Evolutionary conservation across 2,329 filamentous ascomycete species (phyloP), one percentile per base, ranked within the genome.

Genomic region (Scorias spongiosa): DNA sequence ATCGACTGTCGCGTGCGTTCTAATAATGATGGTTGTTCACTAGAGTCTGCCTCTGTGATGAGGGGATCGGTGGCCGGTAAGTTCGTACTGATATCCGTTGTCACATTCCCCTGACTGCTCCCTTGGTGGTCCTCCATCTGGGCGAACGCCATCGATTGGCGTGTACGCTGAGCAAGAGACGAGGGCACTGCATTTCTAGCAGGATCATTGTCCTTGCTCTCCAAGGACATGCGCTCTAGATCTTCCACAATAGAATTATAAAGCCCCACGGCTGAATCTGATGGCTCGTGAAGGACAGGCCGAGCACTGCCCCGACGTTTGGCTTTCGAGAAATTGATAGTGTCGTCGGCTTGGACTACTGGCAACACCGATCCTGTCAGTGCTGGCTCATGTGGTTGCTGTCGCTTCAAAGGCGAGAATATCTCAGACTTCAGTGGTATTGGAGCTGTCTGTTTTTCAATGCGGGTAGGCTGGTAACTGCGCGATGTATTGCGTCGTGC

Each of bases 1-100:
- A 94, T 89, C 14, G 84, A 87, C 43, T 86, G 71, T 14, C 83
- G 77, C 0, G 88, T 93, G 40, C 87, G 80, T 56, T 93, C 86
- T 3, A 81, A 74, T 0, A 91, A 54, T 45, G 29, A 36, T 11
- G 20, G 20, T 7, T 26, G 20, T 26, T 26, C 20, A 26, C 20
- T 7, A 26, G 20, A 26, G 20, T 26, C 20, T 26, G 20, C 3
- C 20, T 26, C 20, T 26, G 20, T 7, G 20, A 26, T 26, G 20
- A 3, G 20, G 4, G 20, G 20, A 7, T 26, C 20, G 7, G 20
- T 4, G 20, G 20, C 20, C 20, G 3, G 20, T 26, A 7, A 26
- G 20, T 26, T 7, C 20, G 7, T 26, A 7, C 20, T 26, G 4
- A 26, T 7, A 7, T 26, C 20, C 20, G n/a, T n/a, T 32, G 10